These are phyloP conservation scores for Bremia lactucae DNA, from an alignment of 352 stramenopile species.

Conservation along the genomic window DNA sequence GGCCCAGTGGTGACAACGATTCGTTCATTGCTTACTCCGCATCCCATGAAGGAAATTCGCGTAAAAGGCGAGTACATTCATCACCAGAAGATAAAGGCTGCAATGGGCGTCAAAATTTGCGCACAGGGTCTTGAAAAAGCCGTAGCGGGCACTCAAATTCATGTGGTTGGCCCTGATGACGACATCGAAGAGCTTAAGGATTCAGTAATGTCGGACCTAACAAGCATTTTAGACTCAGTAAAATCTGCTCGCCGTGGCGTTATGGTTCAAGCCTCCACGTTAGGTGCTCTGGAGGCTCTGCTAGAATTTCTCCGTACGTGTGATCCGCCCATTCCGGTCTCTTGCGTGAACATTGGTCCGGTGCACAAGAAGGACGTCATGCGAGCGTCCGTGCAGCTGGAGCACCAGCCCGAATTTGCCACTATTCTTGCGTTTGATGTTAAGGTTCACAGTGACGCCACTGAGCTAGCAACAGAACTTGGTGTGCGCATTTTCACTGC, in stretches of 20 bases:
- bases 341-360: conserved; percentile 94
- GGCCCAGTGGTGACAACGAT: conserved; percentile 96
- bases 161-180: conserved; percentile 94
- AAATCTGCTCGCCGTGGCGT: conserved; percentile 94
- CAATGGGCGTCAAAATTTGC: conserved; percentile 98
- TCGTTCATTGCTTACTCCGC: conserved; percentile 95
- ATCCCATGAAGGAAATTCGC: conserved; percentile 96
- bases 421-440: conserved; percentile 99
- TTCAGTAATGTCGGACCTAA: conserved; percentile 93
- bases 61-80: conserved; percentile 91
- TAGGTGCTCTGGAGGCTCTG: conserved; percentile 96
- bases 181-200: conserved; percentile 98
- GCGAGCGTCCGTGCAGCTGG: conserved; percentile 96
- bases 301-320: conserved; percentile 95
- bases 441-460: conserved; percentile 92
- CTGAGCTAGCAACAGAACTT: conserved; percentile 83
- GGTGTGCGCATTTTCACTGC: conserved; percentile 98
- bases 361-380: conserved; percentile 99
- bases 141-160: conserved; percentile 95
- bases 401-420: conserved; percentile 94
- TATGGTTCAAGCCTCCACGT: conserved; percentile 97
- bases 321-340: conserved; percentile 90
- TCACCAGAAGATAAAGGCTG: conserved; percentile 95
- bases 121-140: conserved; percentile 95
- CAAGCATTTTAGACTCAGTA: conserved; percentile 91